Evolutionary conservation across 1,139 yeast species (phyloP), one percentile per base, ranked within the genome.

Genomic region (Kodamaea plutei): DNA sequence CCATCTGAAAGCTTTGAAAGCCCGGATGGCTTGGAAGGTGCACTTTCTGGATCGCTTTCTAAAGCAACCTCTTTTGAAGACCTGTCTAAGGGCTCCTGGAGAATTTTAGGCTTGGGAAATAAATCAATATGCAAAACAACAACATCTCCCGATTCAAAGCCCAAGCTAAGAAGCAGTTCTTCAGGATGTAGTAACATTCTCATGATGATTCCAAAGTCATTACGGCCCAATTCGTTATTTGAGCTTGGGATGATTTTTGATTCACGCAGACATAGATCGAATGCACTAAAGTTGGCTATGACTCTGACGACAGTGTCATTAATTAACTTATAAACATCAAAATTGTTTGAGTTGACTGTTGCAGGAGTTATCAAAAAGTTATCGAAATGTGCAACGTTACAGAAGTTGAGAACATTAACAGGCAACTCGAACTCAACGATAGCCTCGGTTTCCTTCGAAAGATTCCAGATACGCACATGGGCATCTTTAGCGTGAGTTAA

Each of bases 141-240:
- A 6, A 76, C 51, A 39, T 68, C 70, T 0, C 84, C 84, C 7
- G 79, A 74, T 46, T 78, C 84, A 48, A 61, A 77, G 0, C 82
- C 84, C 8, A 75, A 49, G 23, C 55, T 57, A 15, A 76, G 48
- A 0, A 31, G 15, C n/a, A 38, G 26, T 6, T 28, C 11, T 0
- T 46, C 36, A n/a, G 44, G 39, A 1, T 64, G 41, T 53, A 68
- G 64, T 1, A 59, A 38, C 23, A 69, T 39, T 36, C 56, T 66
- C 84, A 78, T 78, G 25, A 77, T 63, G 8, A 76, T 73, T 1
- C 84, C 84, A 36, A 66, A 63, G 20, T 69, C 62, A 15, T 54
- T 61, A 26, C 70, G 37, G 13, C 52, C 53, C 20, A 23, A 25
- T 14, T 30, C 30, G 1, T 38, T 38, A 7, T 33, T 30, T 8